A percentile compares a stretch with the other conserved stretches of the same genome.
phyloP scores from a whole-genome alignment of 805 yeast species.

The Kregervanrija fluxuum region DNA sequence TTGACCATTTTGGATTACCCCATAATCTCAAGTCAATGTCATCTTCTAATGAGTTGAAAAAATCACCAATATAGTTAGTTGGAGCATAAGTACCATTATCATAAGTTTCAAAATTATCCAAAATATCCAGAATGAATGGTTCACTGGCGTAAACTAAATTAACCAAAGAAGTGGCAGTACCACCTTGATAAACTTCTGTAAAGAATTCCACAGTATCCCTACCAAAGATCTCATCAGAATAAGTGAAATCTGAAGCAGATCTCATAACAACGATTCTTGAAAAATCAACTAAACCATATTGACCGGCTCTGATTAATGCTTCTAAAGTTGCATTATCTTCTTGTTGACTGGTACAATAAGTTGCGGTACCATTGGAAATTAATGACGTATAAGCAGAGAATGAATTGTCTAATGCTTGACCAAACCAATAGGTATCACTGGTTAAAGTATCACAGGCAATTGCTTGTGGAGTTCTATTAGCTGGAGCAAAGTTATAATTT shows the following conservation, averaged over 20 bases:
- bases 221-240: slow-evolving; percentile 21
- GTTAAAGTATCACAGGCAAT: slow-evolving; percentile 54
- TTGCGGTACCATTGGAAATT: slow-evolving; percentile 52
- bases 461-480: slow-evolving; percentile 39
- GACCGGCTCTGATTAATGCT: slow-evolving; percentile 47
- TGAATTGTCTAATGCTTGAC: slow-evolving; percentile 42
- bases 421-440: slow-evolving; percentile 54
- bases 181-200: slow-evolving; percentile 44
- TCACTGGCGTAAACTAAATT: slow-evolving; percentile 48
- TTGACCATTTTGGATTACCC: slow-evolving; percentile 11
- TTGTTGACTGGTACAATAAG: slow-evolving; percentile 56
- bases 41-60: slow-evolving; percentile 47
- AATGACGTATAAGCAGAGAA: slow-evolving; percentile 41
- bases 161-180: slow-evolving; percentile 38
- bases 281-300: slow-evolving; percentile 48
- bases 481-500: slow-evolving; percentile 43
- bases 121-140: slow-evolving; percentile 47
- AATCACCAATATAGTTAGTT: slow-evolving; percentile 54
- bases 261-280: slow-evolving; percentile 53
- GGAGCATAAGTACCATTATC: slow-evolving; percentile 31
- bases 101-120: slow-evolving; percentile 40
- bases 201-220: slow-evolving; percentile 45
- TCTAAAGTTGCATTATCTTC: slow-evolving; percentile 67
- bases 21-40: slow-evolving; percentile 13
- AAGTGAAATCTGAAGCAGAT: slow-evolving; percentile 57